Base-by-base conservation (phyloP, 345 rosid genomes). In the Crucihimalaya himalaica region DNA sequence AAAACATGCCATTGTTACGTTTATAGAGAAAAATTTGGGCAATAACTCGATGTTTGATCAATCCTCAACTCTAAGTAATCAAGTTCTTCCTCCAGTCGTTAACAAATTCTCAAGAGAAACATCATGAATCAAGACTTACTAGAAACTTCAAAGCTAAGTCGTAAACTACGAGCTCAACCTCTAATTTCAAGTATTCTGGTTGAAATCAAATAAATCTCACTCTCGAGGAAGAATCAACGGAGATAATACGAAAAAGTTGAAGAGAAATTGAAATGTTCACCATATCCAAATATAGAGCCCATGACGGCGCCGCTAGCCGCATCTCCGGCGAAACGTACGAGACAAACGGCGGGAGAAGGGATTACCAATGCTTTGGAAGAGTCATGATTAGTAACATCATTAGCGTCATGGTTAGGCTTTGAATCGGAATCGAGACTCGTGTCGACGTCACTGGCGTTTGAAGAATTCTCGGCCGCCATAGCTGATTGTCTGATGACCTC, bases 281-380 rank as follows among this genome's bases (percentile, higher is more conserved):
- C 99, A 58, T 82, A 92, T 50, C 98, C 97, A 72, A 88, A 88
- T 55, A 92, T 80, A 69, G 97, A 85, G 69, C 98, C 98, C 91
- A 85, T 84, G 75, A 92, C 70, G 51, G 96, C 96, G 67, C 98
- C 99, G 23, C 86, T 84, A 28, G 88, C 88, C 63, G 97, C 78
- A 83, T 92, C 97, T 29, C 84, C 86, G 4, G 86, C 91, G 79
- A 84, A 88, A 70, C 88, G 88, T 71, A 84, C 63, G 71, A 95
- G 77, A 72, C 99, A 95, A 47, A 87, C 86, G 55, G 82, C 84
- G 18, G 91, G 86, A 32, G 87, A 46, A 21, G 87, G 83, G 73
- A 80, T 76, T 16, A 23, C 40, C 63, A 86, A 9, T 34, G 85
- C 81, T 51, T 81, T 81, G 0, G 88, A 73, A 42, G 80, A 71